phyloP scores from a whole-genome alignment of 306 rosid species.

The Cucurbita moschata region DNA sequence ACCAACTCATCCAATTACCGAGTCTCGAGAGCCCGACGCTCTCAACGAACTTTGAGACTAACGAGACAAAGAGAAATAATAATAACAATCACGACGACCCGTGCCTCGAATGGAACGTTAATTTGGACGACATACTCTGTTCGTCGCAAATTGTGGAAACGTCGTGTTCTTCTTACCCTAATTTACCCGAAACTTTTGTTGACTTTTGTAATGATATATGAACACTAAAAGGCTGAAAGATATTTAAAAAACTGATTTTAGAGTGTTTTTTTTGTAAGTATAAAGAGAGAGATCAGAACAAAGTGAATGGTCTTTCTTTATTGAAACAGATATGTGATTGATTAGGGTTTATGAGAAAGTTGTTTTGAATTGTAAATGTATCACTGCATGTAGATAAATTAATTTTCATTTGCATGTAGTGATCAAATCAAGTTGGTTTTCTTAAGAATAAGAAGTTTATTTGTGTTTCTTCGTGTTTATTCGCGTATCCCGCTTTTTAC shows the following conservation, averaged over 20 bases:
- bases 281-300: constrained; percentile 1
- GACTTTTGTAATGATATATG: not conserved
- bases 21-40: constrained; percentile 40
- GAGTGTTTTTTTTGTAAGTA: not conserved
- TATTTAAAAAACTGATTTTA: not conserved
- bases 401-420: not conserved
- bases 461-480: not conserved
- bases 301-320: constrained; percentile 2
- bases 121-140: not conserved
- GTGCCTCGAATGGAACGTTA: not conserved
- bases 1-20: constrained; percentile 42
- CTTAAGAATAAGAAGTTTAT: not conserved
- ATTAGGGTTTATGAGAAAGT: not conserved
- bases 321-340: not conserved
- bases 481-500: too few species aligned
- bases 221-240: not conserved
- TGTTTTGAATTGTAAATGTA: constrained; percentile 1
- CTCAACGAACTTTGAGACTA: not conserved
- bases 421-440: not conserved
- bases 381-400: constrained; percentile 1
- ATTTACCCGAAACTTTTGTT: not conserved
- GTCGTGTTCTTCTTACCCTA: not conserved
- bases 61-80: not conserved
- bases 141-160: not conserved
- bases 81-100: not conserved